phyloP scores from a whole-genome alignment of 176 grass and related monocot species.

The Oryza nivara region DNA sequence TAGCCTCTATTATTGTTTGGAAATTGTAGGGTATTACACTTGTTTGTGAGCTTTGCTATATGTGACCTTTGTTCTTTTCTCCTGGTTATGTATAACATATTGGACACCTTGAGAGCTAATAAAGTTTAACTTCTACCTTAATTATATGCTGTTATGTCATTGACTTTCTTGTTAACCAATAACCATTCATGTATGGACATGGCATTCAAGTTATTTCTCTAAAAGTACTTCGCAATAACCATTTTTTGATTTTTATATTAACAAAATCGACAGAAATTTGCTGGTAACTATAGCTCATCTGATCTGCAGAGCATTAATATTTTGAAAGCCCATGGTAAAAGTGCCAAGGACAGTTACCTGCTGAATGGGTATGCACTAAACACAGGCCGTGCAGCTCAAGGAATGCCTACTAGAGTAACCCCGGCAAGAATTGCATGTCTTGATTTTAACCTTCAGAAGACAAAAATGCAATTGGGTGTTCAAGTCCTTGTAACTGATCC shows the following conservation, averaged over 20 bases:
- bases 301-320: constrained; percentile 79
- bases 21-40: background rate
- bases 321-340: constrained; percentile 88
- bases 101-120: background rate
- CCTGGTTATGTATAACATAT: constrained; percentile 18
- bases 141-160: background rate
- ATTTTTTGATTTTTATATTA: background rate
- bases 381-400: constrained; percentile 85
- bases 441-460: constrained; percentile 97
- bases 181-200: background rate
- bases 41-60: background rate
- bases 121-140: background rate
- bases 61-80: background rate
- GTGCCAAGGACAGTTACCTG: constrained; percentile 81
- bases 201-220: background rate
- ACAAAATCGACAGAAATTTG: background rate
- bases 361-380: constrained; percentile 91
- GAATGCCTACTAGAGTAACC: constrained; percentile 80
- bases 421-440: constrained; percentile 89
- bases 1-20: background rate
- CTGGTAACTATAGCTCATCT: constrained; percentile 13
- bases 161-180: background rate
- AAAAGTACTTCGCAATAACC: background rate
- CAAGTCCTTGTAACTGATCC: constrained; percentile 89
- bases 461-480: constrained; percentile 95